phyloP scores from a whole-genome alignment of 1,139 yeast genomes.

The Schizosaccharomyces versatilis region DNA sequence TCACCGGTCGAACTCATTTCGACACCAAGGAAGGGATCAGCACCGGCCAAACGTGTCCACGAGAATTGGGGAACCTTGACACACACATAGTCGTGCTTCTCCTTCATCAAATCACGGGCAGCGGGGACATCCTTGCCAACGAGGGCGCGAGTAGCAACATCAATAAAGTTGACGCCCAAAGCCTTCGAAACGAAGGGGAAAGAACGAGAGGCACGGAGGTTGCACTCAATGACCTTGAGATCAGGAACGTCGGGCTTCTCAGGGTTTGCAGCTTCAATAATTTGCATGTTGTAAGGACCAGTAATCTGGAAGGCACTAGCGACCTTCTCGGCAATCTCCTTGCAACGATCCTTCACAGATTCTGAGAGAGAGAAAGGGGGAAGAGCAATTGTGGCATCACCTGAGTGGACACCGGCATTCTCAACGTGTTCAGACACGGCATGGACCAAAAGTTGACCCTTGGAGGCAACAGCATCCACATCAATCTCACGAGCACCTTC shows the following conservation, averaged over 20 bases:
- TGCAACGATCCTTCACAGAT: conserved; percentile 76
- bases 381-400: conserved; percentile 92
- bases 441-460: conserved; percentile 88
- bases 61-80: conserved; percentile 96
- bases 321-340: conserved; percentile 85
- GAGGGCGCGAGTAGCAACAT: conserved; percentile 91
- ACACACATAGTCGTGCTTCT: conserved; percentile 88
- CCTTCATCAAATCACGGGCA: conserved; percentile 49
- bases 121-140: conserved; percentile 81
- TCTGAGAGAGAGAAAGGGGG: conserved; percentile 93
- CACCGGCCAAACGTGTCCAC: conserved; percentile 92
- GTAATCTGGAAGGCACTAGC: conserved; percentile 90
- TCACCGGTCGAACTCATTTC: conserved; percentile 99
- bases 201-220: conserved; percentile 93
- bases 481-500: conserved; percentile 96
- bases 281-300: conserved; percentile 95
- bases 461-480: conserved; percentile 94
- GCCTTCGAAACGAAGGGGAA: conserved; percentile 98
- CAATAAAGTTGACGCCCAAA: conserved; percentile 88
- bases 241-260: conserved; percentile 32
- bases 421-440: conserved; percentile 97
- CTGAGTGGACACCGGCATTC: conserved; percentile 98
- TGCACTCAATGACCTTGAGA: conserved; percentile 94
- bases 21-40: conserved; percentile 94
- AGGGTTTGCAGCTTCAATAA: conserved; percentile 64